phyloP scores from a whole-genome alignment of 345 rosid genomes.

The Raphanus raphanistrum region DNA sequence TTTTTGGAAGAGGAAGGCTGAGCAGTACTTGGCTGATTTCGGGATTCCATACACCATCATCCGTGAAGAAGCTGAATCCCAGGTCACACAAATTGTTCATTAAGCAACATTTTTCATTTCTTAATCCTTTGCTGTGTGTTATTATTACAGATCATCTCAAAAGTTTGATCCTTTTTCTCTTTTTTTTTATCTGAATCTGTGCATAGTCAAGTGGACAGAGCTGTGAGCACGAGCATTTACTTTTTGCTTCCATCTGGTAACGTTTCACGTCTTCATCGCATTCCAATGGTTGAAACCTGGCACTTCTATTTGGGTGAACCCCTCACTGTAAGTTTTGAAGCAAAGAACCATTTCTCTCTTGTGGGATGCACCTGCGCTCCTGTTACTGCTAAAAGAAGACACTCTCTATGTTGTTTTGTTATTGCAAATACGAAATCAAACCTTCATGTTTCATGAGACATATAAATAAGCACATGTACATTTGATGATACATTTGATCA shows the following conservation, averaged over 20 bases:
- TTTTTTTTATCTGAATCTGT: slow-evolving; percentile 8
- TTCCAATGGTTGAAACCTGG: slow-evolving; percentile 81
- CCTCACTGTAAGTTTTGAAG: slow-evolving; percentile 49
- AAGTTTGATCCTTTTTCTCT: not conserved
- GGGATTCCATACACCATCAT: too few species aligned
- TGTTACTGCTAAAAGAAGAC: not conserved
- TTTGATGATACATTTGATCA: too few species aligned
- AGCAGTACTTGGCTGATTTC: too few species aligned
- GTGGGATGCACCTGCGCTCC: slow-evolving; percentile 97
- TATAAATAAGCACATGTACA: too few species aligned
- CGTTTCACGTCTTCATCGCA: slow-evolving; percentile 72
- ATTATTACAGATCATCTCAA: not conserved
- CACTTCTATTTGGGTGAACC: slow-evolving; percentile 85
- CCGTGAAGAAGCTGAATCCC: slow-evolving; percentile 55
- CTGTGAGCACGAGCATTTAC: slow-evolving; percentile 71
- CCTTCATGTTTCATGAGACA: too few species aligned
- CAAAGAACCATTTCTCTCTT: slow-evolving; percentile 63
- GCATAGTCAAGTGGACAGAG: slow-evolving; percentile 67
- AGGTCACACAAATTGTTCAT: slow-evolving; percentile 40
- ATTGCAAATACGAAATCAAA: not conserved
- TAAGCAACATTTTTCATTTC: too few species aligned
- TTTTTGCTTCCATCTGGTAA: slow-evolving; percentile 77
- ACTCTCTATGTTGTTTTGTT: not conserved
- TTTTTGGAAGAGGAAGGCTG: too few species aligned
- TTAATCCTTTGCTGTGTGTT: too few species aligned